phyloP scores from a whole-genome alignment of 805 yeast genomes.

The Starmerella ratchasimensis region DNA sequence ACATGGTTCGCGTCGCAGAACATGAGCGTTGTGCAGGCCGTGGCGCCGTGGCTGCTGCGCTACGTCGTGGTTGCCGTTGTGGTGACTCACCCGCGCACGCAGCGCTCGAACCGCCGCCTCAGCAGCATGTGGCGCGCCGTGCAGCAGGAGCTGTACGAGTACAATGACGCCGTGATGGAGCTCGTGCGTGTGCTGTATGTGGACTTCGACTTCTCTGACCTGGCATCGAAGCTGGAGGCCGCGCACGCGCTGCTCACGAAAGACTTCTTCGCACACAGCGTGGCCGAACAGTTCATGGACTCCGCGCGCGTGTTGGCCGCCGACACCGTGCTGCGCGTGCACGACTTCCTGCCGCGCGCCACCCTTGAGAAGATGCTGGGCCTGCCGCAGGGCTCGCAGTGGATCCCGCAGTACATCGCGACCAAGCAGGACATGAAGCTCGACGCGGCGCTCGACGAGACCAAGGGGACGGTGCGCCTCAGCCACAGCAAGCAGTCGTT shows the following conservation, averaged over 20 bases:
- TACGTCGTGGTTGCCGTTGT: slow-evolving; percentile 50
- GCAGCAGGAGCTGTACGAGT: slow-evolving; percentile 50
- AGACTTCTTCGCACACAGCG: slow-evolving; percentile 42
- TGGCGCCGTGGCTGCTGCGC: slow-evolving; percentile 59
- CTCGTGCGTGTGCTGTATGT: slow-evolving; percentile 43
- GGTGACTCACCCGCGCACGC: slow-evolving; percentile 16
- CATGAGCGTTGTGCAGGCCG: slow-evolving; percentile 53
- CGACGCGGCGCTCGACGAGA: slow-evolving; percentile 30
- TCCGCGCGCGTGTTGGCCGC: slow-evolving; percentile 39
- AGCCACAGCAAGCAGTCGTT: slow-evolving; percentile 40
- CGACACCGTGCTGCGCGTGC: slow-evolving; percentile 43
- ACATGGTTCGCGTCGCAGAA: slow-evolving; percentile 46
- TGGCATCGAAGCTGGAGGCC: slow-evolving; percentile 36
- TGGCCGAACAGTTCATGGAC: slow-evolving; percentile 32
- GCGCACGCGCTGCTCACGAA: slow-evolving; percentile 36
- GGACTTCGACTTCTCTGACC: slow-evolving; percentile 44
- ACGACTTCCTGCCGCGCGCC: slow-evolving; percentile 35
- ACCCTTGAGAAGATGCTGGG: slow-evolving; percentile 35
- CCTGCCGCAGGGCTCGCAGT: slow-evolving; percentile 36
- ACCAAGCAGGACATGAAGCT: slow-evolving; percentile 42
- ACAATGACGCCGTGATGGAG: slow-evolving; percentile 48
- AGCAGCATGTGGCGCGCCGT: slow-evolving; percentile 46
- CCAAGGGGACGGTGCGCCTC: slow-evolving; percentile 8
- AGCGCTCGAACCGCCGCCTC: slow-evolving; percentile 36
- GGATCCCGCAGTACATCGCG: slow-evolving; percentile 39